These are phyloP conservation scores for Neopestalotiopsis clavispora DNA, from an alignment of 2,329 filamentous ascomycete species.

Conservation along the genomic window DNA sequence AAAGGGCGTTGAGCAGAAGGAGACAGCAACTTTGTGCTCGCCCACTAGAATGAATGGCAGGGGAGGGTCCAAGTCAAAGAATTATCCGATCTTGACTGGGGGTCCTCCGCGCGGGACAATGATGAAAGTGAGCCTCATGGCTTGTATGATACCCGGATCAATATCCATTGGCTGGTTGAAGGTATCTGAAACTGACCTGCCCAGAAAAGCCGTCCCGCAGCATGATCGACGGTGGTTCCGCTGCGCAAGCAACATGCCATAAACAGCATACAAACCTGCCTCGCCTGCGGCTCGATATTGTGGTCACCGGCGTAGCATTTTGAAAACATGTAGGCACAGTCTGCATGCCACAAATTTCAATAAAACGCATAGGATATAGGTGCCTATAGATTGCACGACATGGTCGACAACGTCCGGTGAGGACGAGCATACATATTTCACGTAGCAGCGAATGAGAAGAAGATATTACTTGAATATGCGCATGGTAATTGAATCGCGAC, in stretches of 20 bases:
- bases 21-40: neutral
- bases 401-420: neutral
- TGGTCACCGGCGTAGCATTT: neutral
- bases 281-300: neutral
- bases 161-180: slow-evolving; percentile 1
- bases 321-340: neutral
- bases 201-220: slow-evolving; percentile 8
- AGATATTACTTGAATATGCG: neutral
- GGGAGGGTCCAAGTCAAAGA: neutral
- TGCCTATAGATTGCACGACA: neutral
- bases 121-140: neutral
- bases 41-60: neutral
- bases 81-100: slow-evolving; percentile 12
- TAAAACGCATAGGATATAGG: neutral
- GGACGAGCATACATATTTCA: neutral
- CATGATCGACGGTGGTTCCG: slow-evolving; percentile 9
- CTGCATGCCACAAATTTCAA: neutral
- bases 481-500: neutral
- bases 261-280: neutral
- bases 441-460: neutral
- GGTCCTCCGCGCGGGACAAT: neutral
- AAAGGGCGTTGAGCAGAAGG: neutral
- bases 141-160: slow-evolving; percentile 4
- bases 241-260: slow-evolving; percentile 1
- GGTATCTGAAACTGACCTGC: slow-evolving; percentile 13